Evolutionary conservation across 805 yeast genomes (phyloP).

Genomic region (Candida insectorum): DNA sequence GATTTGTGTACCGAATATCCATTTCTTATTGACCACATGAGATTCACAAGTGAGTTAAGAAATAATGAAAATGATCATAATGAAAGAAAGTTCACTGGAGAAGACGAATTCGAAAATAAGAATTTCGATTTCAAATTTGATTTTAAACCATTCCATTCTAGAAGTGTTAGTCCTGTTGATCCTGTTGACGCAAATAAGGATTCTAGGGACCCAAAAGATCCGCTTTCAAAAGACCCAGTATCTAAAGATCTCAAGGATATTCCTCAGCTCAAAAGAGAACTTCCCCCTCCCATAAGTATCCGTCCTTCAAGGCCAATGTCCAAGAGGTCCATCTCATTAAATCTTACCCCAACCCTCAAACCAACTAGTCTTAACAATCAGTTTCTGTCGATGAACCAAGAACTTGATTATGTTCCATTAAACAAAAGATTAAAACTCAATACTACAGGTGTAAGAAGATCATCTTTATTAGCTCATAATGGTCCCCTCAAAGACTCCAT

Average conservation of each 20-base stretch:
- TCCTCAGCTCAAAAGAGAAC: not conserved
- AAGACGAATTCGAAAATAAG: slow-evolving; percentile 1
- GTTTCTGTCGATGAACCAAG: slow-evolving; percentile 6
- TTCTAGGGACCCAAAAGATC: too few relatives aligned
- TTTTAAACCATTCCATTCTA: slow-evolving; percentile 13
- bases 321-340: slow-evolving; percentile 7
- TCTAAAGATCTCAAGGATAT: not conserved
- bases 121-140: slow-evolving; percentile 9
- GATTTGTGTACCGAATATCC: slow-evolving; percentile 59
- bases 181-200: slow-evolving; percentile 3
- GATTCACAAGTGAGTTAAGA: slow-evolving; percentile 56
- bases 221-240: not conserved
- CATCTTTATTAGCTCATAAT: slow-evolving; percentile 50
- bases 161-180: slow-evolving; percentile 13
- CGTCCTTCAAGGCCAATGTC: slow-evolving; percentile 4
- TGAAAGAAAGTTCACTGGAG: not conserved
- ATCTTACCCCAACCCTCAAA: slow-evolving; percentile 6
- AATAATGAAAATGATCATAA: slow-evolving; percentile 5
- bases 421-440: slow-evolving; percentile 51
- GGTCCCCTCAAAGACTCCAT: slow-evolving; percentile 63
- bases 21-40: slow-evolving; percentile 54
- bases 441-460: slow-evolving; percentile 40
- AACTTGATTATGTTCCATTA: slow-evolving; percentile 39
- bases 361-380: slow-evolving; percentile 3
- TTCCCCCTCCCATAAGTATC: slow-evolving; percentile 2